Conservation (phyloP, 2,329 filamentous ascomycete species). For the Tolypocladium ophioglossoides region DNA sequence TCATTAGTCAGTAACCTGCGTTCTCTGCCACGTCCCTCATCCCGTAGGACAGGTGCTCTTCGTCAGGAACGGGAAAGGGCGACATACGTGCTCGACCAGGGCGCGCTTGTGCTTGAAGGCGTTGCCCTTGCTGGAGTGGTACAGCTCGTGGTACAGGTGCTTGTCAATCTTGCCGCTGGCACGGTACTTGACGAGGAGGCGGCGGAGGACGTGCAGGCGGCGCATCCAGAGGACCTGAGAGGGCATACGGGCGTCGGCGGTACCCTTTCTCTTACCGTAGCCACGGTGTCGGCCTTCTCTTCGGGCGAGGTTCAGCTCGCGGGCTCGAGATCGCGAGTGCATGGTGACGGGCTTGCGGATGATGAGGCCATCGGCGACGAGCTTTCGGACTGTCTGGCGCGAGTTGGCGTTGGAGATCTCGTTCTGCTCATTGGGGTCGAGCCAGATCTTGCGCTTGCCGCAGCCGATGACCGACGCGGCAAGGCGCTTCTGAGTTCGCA, state of each 20-base stretch:
- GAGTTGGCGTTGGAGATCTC: conserved; percentile 99
- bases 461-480: conserved; percentile 97
- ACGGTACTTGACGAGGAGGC: conserved; percentile 99
- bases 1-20: conserved; percentile 2
- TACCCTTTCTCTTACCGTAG: conserved; percentile 99
- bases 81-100: conserved; percentile 98
- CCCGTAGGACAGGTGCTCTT: neutral
- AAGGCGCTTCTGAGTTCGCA: conserved; percentile 99
- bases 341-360: conserved; percentile 99
- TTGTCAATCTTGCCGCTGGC: conserved; percentile 99
- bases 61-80: conserved; percentile 7
- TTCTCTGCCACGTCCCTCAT: neutral
- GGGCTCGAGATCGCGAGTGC: conserved; percentile 95
- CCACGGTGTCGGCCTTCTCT: conserved; percentile 95
- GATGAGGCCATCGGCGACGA: conserved; percentile 99
- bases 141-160: conserved; percentile 99
- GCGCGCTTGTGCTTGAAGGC: conserved; percentile 99
- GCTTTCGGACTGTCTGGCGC: conserved; percentile 98
- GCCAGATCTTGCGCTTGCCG: conserved; percentile 99
- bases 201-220: conserved; percentile 96
- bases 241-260: conserved; percentile 98
- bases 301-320: conserved; percentile 89
- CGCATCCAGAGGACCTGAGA: conserved; percentile 99
- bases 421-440: conserved; percentile 97
- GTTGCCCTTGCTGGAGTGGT: conserved; percentile 99